Base-by-base conservation (phyloP, 176 grass and related monocot genomes). In the Ensete ventricosum region DNA sequence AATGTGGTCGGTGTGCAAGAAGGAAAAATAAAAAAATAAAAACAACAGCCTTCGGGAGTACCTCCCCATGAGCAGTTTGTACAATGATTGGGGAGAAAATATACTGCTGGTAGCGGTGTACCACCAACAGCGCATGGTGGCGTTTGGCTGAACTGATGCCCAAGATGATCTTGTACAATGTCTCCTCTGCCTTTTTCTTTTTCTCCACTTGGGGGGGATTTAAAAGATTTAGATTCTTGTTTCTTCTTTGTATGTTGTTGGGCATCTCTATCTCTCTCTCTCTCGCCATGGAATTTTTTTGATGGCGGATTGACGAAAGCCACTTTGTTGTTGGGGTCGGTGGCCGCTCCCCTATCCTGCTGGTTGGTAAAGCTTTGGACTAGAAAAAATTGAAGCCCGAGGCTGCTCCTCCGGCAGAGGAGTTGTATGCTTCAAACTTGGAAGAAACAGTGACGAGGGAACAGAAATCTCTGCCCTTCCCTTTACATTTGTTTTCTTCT, bases 1-100 rank as follows among this genome's bases (percentile, higher is more conserved):
- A 22, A 23, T 63, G 5, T 65, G 26, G 10, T 65, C 0, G 8
- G 63, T 4, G 63, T 25, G 63, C 60, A 63, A 2, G 9, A 25
- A 63, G 21, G 60, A 25, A 23, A 23, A 63, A 22, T 10, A 63
- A 23, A 34, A 69, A 82, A 54, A 7, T 0, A 73, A 70, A 71
- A 65, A 14, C 62, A 21, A 8, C 62, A 82, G 65, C 19, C 66
- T 27, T 65, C 12, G 62, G 77, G 29, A 53, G 27, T 11, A 10
- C 69, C 79, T 88, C 86, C 82, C 85, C 81, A 83, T 53, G 92
- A 96, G 86, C 60, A 87, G 43, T 8, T 43, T 23, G 25, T 82
- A 83, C 88, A 71, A 81, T 89, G 92, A 89, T 74, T 88, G 92
- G 86, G 88, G 80, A 77, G 55, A 82, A 64, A 54, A 60, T 78